Evolutionary conservation across 2,329 filamentous ascomycete genomes (phyloP).

Genomic region (Fusarium compactum): DNA sequence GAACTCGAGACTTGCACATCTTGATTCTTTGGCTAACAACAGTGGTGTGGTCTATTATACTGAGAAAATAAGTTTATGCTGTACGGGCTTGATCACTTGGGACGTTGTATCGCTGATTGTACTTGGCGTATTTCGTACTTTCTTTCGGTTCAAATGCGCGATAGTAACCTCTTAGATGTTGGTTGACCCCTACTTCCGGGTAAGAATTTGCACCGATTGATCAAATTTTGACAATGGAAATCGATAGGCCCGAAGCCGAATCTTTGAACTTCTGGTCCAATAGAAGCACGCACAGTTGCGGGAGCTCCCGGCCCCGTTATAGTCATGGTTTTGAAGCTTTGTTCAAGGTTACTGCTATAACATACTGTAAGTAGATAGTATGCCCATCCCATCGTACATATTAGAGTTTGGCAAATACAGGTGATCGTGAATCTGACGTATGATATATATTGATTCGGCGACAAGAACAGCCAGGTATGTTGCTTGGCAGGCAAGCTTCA

Average conservation of each 20-base stretch:
- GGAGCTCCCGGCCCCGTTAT: slow-evolving; percentile 35
- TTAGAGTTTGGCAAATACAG: not conserved
- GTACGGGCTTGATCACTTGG: not conserved
- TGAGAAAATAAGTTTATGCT: not conserved
- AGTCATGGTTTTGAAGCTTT: slow-evolving; percentile 7
- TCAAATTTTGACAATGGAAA: slow-evolving; percentile 11
- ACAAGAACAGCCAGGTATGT: not conserved
- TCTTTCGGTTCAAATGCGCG: not conserved
- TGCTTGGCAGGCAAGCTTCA: slow-evolving; percentile 8
- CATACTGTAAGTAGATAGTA: not conserved
- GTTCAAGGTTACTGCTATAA: not conserved
- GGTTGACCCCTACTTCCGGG: not conserved
- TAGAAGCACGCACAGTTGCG: slow-evolving; percentile 26
- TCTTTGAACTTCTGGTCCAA: slow-evolving; percentile 22
- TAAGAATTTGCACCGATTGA: slow-evolving; percentile 16
- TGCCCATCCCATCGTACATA: not conserved
- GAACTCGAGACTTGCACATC: slow-evolving; percentile 66
- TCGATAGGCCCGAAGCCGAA: slow-evolving; percentile 17
- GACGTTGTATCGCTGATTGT: not conserved
- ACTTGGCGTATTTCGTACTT: not conserved
- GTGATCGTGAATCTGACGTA: not conserved
- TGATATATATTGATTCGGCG: not conserved
- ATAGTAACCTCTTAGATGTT: not conserved
- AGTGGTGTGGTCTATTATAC: not conserved
- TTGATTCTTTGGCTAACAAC: not conserved